Evolutionary conservation across 805 yeast genomes (phyloP).

Genomic region (Hanseniaspora osmophila): DNA sequence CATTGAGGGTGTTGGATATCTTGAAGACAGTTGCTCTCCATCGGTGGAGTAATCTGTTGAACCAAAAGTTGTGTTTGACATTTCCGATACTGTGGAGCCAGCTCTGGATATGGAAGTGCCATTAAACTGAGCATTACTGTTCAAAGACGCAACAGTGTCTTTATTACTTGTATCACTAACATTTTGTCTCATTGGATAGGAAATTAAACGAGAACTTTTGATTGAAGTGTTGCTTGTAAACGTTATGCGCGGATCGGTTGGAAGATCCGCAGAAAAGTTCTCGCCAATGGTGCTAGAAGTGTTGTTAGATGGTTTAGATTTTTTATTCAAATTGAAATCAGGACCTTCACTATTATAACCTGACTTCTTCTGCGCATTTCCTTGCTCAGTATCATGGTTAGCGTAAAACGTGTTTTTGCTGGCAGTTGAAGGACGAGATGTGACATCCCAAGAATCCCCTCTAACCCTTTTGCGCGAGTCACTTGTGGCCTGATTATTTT

Average conservation of each 20-base stretch:
- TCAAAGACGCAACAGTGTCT: conserved; percentile 5
- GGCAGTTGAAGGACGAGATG: no score
- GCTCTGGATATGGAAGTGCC: conserved; percentile 26
- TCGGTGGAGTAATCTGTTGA: conserved; percentile 38
- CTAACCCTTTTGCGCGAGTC: background rate
- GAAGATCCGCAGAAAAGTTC: background rate
- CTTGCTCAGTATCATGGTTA: no score
- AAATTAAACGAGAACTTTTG: background rate
- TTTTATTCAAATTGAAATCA: no score
- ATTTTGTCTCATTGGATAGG: background rate
- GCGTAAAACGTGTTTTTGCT: no score
- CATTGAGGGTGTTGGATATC: background rate
- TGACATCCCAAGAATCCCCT: background rate
- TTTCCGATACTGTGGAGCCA: conserved; percentile 33
- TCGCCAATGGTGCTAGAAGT: background rate
- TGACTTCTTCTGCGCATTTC: no score
- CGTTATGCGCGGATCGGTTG: background rate
- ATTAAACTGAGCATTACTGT: background rate
- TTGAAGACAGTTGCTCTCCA: conserved; percentile 9
- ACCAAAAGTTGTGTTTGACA: conserved; percentile 32
- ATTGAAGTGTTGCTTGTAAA: background rate
- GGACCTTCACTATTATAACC: no score
- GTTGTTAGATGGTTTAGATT: background rate
- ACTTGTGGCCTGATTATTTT: background rate
- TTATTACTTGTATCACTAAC: conserved; percentile 4